These are phyloP conservation scores for Xylaria sp. DNA, from an alignment of 2,329 filamentous ascomycete genomes.

Conservation along the genomic window DNA sequence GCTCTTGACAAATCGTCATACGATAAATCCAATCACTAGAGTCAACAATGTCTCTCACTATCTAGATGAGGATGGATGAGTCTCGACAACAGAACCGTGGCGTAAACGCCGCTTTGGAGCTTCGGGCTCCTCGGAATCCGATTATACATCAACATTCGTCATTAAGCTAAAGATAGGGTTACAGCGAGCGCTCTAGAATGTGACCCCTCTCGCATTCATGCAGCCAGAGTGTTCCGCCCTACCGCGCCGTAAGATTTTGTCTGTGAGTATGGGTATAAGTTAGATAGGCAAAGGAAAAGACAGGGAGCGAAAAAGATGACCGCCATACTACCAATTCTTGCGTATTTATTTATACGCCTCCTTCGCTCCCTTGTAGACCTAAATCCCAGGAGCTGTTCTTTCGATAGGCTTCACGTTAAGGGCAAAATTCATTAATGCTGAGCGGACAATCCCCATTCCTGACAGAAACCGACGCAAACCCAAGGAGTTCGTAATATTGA, in stretches of 20 bases:
- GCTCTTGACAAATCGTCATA: background rate
- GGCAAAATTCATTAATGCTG: too few species aligned
- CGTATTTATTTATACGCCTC: background rate
- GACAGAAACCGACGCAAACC: background rate
- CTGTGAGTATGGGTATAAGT: too few species aligned
- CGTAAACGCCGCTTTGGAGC: background rate
- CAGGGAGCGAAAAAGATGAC: background rate
- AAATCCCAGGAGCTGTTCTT: background rate
- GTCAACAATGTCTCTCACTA: background rate
- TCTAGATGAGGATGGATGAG: background rate
- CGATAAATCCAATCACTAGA: background rate
- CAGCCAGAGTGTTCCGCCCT: background rate
- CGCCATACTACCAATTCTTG: too few species aligned
- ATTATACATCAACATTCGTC: background rate
- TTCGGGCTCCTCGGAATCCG: background rate
- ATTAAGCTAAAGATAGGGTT: background rate
- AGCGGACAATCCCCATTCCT: background rate
- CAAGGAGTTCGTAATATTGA: background rate
- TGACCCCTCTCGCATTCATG: background rate
- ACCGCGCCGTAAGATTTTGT: background rate
- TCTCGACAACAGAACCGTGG: background rate
- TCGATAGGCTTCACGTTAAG: background rate
- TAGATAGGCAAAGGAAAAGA: background rate
- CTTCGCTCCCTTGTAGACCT: background rate
- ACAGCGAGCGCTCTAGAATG: background rate